phyloP scores from a whole-genome alignment of 495 filamentous ascomycete species.

The Tuber magnatum region DNA sequence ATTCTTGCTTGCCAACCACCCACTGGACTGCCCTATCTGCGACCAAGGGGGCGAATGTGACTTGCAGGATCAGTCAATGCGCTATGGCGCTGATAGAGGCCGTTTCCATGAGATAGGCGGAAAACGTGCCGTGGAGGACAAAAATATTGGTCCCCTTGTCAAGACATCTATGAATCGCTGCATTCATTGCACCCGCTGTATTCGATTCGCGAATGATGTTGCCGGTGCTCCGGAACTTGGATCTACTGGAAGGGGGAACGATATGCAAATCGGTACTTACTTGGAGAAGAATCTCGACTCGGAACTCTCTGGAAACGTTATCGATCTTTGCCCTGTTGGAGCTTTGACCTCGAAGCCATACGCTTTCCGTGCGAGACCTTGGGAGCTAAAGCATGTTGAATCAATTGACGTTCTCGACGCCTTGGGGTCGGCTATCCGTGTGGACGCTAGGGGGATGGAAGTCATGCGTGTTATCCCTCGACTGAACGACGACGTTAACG shows the following conservation, averaged over 20 bases:
- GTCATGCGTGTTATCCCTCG: slow-evolving; percentile 90
- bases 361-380: slow-evolving; percentile 90
- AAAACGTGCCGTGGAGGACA: slow-evolving; percentile 96
- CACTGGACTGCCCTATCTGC: slow-evolving; percentile 94
- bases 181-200: slow-evolving; percentile 96
- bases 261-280: slow-evolving; percentile 97
- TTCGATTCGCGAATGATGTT: slow-evolving; percentile 95
- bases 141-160: slow-evolving; percentile 96
- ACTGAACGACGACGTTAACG: slow-evolving; percentile 94
- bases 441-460: slow-evolving; percentile 88
- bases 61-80: slow-evolving; percentile 97
- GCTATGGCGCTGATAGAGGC: slow-evolving; percentile 91
- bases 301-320: slow-evolving; percentile 93
- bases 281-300: slow-evolving; percentile 83
- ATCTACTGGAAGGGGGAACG: slow-evolving; percentile 87
- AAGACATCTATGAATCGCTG: slow-evolving; percentile 99
- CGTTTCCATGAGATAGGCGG: slow-evolving; percentile 91
- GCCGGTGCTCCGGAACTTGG: slow-evolving; percentile 93
- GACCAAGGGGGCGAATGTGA: slow-evolving; percentile 99
- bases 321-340: slow-evolving; percentile 95
- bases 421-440: slow-evolving; percentile 85
- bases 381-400: slow-evolving; percentile 90
- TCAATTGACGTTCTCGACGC: slow-evolving; percentile 91
- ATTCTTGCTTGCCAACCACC: slow-evolving; percentile 93
- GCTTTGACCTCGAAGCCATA: slow-evolving; percentile 95